Percentiles rank a stretch among this genome's conserved stretches.
These are phyloP conservation scores for Cyphellophora europaea DNA, from an alignment of 2,329 filamentous ascomycete species.

Conservation along the genomic window DNA sequence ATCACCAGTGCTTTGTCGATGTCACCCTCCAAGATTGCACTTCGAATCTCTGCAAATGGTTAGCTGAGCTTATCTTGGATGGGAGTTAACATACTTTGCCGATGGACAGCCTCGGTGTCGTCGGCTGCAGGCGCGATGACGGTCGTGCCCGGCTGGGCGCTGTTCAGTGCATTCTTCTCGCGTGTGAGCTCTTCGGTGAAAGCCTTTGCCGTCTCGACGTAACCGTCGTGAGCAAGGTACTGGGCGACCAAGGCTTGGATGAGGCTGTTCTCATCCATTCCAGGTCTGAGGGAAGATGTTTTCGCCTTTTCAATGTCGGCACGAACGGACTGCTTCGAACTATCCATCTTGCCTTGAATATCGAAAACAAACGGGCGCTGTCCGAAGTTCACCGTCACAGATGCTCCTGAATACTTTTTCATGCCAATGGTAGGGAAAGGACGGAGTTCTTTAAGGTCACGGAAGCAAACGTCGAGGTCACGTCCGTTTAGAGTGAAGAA, in stretches of 20 bases:
- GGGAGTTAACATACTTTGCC: constrained; percentile 60
- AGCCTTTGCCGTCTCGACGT: constrained; percentile 81
- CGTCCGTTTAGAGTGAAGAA: constrained; percentile 59
- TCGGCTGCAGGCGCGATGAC: constrained; percentile 59
- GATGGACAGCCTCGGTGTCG: constrained; percentile 74
- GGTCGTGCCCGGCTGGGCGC: constrained; percentile 45
- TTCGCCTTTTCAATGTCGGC: constrained; percentile 51
- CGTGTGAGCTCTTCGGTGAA: constrained; percentile 73
- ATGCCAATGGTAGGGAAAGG: constrained; percentile 53
- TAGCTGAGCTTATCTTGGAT: too few species aligned
- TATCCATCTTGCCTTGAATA: constrained; percentile 69
- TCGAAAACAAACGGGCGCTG: constrained; percentile 76
- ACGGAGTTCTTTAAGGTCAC: constrained; percentile 31
- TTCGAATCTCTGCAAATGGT: constrained; percentile 59
- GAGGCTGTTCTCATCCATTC: constrained; percentile 56
- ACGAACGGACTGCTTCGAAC: constrained; percentile 51
- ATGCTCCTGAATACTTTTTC: constrained; percentile 51
- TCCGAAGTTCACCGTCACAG: constrained; percentile 53
- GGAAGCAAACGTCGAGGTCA: constrained; percentile 46
- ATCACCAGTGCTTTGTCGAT: constrained; percentile 82
- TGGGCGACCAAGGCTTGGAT: constrained; percentile 78
- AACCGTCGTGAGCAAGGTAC: constrained; percentile 89
- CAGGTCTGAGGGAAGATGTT: constrained; percentile 52
- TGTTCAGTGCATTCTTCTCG: constrained; percentile 62
- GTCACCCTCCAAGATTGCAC: constrained; percentile 81